Evolutionary conservation across 75 land plant genomes (phyloP), one percentile per base, ranked within the genome.

Genomic region (Pinus tabuliformis): DNA sequence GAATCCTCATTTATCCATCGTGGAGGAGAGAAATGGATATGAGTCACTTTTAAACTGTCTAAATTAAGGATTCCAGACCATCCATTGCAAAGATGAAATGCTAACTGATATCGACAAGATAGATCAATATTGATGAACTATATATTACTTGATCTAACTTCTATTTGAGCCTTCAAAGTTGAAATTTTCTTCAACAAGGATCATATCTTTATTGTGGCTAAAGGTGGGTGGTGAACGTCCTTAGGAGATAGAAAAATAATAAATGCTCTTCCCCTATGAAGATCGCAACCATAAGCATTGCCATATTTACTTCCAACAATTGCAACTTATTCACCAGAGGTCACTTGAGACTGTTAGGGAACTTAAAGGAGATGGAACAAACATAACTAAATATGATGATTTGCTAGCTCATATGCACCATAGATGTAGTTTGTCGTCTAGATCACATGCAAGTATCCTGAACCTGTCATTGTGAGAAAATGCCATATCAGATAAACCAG

Each of bases 351-450:
- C 88, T 83, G 59, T 84, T 93, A 18, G 90, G 78, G n/a, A 78
- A 54, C 78, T 59, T n/a, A 70, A 70, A 21, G 63, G 77, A 12
- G 83, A 77, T 20, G 76, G 80, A 65, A 86, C 78, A 28, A 71
- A 70, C 33, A 90, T 85, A 74, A 84, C 87, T 33, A 85, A 76
- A 63, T 77, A 81, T 61, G 92, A 83, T 58, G 79, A 56, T 36
- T 78, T 64, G 52, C 91, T 78, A 57, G 56, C 52, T 73, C 95
- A 77, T 78, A 89, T 82, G 66, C 90, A 93, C 95, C 95, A 93
- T 54, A 91, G 45, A 72, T 88, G 79, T 24, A 93, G 62, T 42
- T 42, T 26, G 12, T 88, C 87, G 75, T 80, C 66, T 17, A 79
- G 59, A 75, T 86, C 89, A 73, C 89, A 88, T 72, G 93, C 93